Evolutionary conservation across 179 eudicot species (phyloP), one percentile per base, ranked within the genome.

Genomic region (Sideroxylon spinosum): DNA sequence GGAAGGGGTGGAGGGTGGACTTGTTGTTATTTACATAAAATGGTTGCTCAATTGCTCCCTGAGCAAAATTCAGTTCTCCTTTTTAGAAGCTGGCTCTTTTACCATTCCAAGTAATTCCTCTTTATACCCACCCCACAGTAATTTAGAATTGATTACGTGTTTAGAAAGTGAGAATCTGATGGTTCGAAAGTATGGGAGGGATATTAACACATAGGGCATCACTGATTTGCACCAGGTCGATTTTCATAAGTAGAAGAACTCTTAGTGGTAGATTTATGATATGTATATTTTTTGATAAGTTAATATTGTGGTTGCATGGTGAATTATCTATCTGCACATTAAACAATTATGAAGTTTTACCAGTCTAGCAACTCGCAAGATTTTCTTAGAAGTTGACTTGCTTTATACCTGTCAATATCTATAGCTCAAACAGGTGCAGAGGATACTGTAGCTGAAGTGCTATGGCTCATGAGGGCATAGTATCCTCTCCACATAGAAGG

Each of bases 401-500:
- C 5, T 71, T 71, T 50, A 32, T 71, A 71, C 55, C 74, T 14
- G 20, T 25, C 22, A 16, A 37, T 37, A 37, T 25, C 7, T 71
- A 46, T 53, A 20, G 7, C 55, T 72, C 48, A 16, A 72, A 72
- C 63, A 55, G 63, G 16, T 19, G 20, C 49, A n/a, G 2, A 3
- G 14, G 3, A 9, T 72, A 16, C 20, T 4, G 5, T 26, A 0
- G n/a, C 20, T 71, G 63, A 16, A 55, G 76, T 71, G 64, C 49
- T 55, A 72, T 72, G 76, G 76, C 63, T 28, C 63, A 53, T 9
- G 76, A 72, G 0, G 63, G 76, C 20, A 20, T 72, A 12, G 76
- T 72, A 72, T 72, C 76, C 62, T 72, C 76, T 9, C 76, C 76
- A 1, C 76, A 72, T 55, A 53, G 62, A 78, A 88, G 97, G 77